Evolutionary conservation across 306 rosid species (phyloP).

Genomic region (Morella rubra): DNA sequence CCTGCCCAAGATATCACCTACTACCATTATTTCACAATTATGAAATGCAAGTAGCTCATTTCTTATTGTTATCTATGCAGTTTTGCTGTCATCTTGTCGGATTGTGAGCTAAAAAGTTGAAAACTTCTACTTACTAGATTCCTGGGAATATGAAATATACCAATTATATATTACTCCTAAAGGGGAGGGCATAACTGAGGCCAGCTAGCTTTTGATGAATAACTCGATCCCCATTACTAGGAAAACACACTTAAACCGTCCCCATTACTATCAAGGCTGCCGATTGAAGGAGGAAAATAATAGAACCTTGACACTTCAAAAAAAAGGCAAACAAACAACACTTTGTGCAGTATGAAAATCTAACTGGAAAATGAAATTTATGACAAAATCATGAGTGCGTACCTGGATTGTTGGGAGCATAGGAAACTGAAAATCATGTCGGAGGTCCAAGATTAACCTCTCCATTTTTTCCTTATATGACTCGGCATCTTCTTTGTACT

Average conservation of each 20-base stretch:
- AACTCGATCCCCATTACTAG: background rate
- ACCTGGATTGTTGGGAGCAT: slow-evolving; percentile 83
- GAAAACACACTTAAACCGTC: too few species aligned
- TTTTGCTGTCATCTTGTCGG: background rate
- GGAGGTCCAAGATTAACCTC: slow-evolving; percentile 55
- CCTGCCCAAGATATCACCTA: slow-evolving; percentile 23
- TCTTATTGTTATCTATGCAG: background rate
- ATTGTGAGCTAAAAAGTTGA: background rate
- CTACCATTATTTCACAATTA: background rate
- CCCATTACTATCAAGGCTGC: too few species aligned
- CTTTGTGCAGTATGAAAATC: background rate
- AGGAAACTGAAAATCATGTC: slow-evolving; percentile 61
- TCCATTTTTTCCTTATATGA: slow-evolving; percentile 39
- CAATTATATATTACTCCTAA: too few species aligned
- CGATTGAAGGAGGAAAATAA: too few species aligned
- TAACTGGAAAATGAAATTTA: background rate
- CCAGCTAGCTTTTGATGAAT: background rate
- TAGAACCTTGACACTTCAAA: too few species aligned
- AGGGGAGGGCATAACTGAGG: background rate
- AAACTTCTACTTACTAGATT: too few species aligned
- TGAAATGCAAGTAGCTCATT: background rate
- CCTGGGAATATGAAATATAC: too few species aligned
- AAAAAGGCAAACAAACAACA: too few species aligned
- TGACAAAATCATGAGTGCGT: background rate
- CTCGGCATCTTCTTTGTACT: slow-evolving; percentile 38